A percentile compares a stretch with the other conserved stretches of the same genome.
phyloP scores from a whole-genome alignment of 75 land plant species.

The Picea sitchensis region DNA sequence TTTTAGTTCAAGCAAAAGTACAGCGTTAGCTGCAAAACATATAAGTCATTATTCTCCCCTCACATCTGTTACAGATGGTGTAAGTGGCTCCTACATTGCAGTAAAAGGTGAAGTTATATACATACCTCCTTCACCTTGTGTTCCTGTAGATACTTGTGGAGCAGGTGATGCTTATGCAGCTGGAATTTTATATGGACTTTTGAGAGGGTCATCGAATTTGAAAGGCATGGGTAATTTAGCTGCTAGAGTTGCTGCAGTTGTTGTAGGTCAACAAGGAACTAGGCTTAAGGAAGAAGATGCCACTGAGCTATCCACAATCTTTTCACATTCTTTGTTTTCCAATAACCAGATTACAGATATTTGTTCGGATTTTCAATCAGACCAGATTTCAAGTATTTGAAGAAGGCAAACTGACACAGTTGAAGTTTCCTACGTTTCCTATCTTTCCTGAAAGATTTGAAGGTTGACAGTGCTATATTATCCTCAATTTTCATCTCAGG shows the following conservation, averaged over 20 bases:
- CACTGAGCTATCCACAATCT: conserved; percentile 42
- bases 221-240: conserved; percentile 83
- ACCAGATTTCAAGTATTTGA: conserved; percentile 45
- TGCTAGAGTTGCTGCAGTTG: conserved; percentile 78
- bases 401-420: neutral
- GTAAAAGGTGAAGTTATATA: conserved; percentile 77
- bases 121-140: conserved; percentile 76
- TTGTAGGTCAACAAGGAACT: conserved; percentile 94
- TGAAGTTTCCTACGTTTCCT: neutral
- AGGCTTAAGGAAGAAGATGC: conserved; percentile 76
- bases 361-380: conserved; percentile 33
- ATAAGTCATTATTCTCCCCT: conserved; percentile 78
- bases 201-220: conserved; percentile 72
- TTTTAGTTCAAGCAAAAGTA: conserved; percentile 51
- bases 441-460: too few relatives aligned
- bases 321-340: conserved; percentile 18
- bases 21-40: conserved; percentile 56
- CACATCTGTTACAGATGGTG: conserved; percentile 93
- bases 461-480: neutral
- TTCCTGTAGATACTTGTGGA: conserved; percentile 91
- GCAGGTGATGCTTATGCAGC: conserved; percentile 99
- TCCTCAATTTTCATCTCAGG: neutral
- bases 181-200: conserved; percentile 77
- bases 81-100: conserved; percentile 83
- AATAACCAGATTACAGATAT: conserved; percentile 21